These are phyloP conservation scores for Schizochytrium sp. DNA, from an alignment of 108 stramenopile genomes.

Conservation along the genomic window DNA sequence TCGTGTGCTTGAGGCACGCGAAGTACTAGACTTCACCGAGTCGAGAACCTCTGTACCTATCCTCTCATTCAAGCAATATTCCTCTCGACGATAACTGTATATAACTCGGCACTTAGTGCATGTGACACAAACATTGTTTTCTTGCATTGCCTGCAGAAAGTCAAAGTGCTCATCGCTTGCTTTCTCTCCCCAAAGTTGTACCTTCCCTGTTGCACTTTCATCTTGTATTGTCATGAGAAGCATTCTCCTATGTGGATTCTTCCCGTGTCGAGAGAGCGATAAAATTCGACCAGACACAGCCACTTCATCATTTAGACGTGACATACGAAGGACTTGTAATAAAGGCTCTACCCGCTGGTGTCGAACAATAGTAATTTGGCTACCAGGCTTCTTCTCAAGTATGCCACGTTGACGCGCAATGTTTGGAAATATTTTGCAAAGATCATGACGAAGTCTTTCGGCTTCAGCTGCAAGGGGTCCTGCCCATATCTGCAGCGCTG, in stretches of 20 bases:
- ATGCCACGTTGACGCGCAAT: not conserved
- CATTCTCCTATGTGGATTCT: not conserved
- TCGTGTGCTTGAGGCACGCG: too few relatives aligned
- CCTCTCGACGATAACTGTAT: conserved; percentile 14
- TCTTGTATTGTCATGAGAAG: not conserved
- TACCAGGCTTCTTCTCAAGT: too few relatives aligned
- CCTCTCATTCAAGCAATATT: not conserved
- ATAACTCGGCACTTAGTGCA: not conserved
- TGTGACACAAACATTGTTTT: not conserved
- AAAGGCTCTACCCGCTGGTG: not conserved
- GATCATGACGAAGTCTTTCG: not conserved
- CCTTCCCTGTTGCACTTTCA: not conserved
- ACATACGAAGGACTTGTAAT: not conserved
- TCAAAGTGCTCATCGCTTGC: conserved; percentile 24
- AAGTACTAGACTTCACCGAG: too few relatives aligned
- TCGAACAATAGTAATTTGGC: not conserved
- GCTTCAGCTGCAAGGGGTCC: not conserved
- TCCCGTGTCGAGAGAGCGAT: not conserved
- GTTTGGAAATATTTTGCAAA: not conserved
- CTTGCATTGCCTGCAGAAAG: not conserved
- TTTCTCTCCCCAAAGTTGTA: conserved; percentile 6
- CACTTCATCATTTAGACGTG: not conserved
- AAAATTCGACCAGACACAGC: conserved; percentile 3
- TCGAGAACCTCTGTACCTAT: conserved; percentile 1
- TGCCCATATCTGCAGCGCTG: not conserved